Conservation (phyloP, 2,329 filamentous ascomycete species). For the Neofusicoccum parvum region DNA sequence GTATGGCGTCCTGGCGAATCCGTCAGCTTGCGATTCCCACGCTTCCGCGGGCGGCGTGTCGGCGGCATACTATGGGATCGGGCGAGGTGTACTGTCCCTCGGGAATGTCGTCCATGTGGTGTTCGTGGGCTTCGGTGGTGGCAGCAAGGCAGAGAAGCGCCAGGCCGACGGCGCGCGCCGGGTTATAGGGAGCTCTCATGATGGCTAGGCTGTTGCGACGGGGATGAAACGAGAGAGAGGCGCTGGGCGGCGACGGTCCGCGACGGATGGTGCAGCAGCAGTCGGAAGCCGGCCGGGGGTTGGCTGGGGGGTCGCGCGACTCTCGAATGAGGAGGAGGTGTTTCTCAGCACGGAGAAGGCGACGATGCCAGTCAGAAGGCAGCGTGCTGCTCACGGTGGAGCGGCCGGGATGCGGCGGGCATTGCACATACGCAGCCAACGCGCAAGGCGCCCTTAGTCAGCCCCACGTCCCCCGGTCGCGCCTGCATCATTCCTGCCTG, state of each 20-base stretch:
- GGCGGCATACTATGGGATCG: slow-evolving; percentile 35
- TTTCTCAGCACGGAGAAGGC: slow-evolving; percentile 6
- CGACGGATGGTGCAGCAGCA: slow-evolving; percentile 12
- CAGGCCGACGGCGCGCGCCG: slow-evolving; percentile 17
- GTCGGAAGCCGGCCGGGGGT: neutral
- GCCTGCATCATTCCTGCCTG: slow-evolving; percentile 18
- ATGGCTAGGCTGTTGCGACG: slow-evolving; percentile 16
- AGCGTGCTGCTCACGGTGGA: neutral
- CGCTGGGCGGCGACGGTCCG: neutral
- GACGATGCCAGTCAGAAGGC: neutral
- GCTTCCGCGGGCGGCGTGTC: neutral
- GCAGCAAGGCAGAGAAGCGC: slow-evolving; percentile 31
- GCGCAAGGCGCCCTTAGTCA: slow-evolving; percentile 8
- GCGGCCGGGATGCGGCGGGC: neutral
- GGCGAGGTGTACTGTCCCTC: slow-evolving; percentile 41
- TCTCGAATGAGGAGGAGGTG: neutral
- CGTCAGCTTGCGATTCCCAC: slow-evolving; percentile 24
- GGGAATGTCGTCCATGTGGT: slow-evolving; percentile 42
- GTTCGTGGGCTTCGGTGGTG: slow-evolving; percentile 48
- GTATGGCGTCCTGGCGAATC: slow-evolving; percentile 64
- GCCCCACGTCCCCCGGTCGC: neutral
- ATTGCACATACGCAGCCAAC: slow-evolving; percentile 12
- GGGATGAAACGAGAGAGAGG: slow-evolving; percentile 9
- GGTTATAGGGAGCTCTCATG: slow-evolving; percentile 18
- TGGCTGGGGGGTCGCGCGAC: neutral